Evolutionary conservation across 2,329 filamentous ascomycete genomes (phyloP).

Genomic region (Xylariaceae sp.): DNA sequence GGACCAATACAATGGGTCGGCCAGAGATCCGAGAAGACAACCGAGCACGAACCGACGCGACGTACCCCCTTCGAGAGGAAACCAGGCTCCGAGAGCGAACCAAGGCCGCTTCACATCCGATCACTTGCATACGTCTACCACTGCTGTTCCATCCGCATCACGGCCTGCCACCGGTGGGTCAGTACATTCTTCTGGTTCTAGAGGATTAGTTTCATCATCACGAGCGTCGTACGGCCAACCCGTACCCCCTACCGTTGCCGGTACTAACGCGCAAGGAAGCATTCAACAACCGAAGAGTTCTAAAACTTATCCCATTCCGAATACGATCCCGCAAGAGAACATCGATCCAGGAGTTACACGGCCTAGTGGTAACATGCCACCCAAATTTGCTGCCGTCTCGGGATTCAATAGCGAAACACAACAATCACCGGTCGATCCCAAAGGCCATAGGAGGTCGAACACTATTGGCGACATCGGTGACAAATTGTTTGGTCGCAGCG

Average conservation of each 20-base stretch:
- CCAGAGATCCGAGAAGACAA: constrained; percentile 36
- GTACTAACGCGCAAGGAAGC: constrained; percentile 82
- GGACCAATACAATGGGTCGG: constrained; percentile 38
- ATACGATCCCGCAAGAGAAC: constrained; percentile 54
- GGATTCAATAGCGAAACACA: constrained; percentile 55
- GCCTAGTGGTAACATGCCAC: constrained; percentile 54
- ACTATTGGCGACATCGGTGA: constrained; percentile 77
- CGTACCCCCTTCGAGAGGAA: constrained; percentile 43
- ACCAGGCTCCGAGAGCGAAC: constrained; percentile 41
- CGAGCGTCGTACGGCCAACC: constrained; percentile 84
- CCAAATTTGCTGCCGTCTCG: constrained; percentile 54
- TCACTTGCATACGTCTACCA: constrained; percentile 45
- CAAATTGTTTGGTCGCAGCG: constrained; percentile 77
- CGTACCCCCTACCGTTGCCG: constrained; percentile 76
- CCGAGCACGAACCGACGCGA: constrained; percentile 46
- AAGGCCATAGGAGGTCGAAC: constrained; percentile 64
- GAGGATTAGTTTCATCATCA: constrained; percentile 47
- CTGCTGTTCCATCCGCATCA: constrained; percentile 39
- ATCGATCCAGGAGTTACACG: constrained; percentile 50
- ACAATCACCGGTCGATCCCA: constrained; percentile 35
- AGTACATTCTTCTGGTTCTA: constrained; percentile 63
- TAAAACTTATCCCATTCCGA: constrained; percentile 67
- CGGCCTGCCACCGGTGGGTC: constrained; percentile 80
- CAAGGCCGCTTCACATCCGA: constrained; percentile 53
- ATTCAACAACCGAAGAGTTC: constrained; percentile 73